These are phyloP conservation scores for Alternaria panax DNA, from an alignment of 2,329 filamentous ascomycete genomes.

Conservation along the genomic window DNA sequence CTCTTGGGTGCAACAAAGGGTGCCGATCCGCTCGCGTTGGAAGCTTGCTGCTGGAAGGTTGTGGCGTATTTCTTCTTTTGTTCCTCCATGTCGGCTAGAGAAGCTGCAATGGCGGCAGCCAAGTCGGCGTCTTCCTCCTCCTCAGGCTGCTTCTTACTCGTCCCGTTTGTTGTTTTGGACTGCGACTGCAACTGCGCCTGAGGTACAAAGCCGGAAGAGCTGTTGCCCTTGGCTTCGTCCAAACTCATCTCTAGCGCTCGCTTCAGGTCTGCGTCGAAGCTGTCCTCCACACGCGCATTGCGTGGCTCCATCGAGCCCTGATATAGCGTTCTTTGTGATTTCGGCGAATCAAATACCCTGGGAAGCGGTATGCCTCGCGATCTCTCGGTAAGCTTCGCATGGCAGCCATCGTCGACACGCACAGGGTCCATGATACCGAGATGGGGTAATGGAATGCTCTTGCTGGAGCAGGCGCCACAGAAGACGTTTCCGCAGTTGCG, in stretches of 20 bases:
- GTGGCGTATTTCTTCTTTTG: constrained; percentile 92
- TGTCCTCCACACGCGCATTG: constrained; percentile 84
- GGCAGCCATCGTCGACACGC: constrained; percentile 94
- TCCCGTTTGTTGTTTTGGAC: constrained; percentile 48
- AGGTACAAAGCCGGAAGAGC: constrained; percentile 73
- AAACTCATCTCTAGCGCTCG: constrained; percentile 95
- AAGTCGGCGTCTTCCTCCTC: constrained; percentile 93
- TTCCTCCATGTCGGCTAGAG: constrained; percentile 95
- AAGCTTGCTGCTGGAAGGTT: constrained; percentile 79
- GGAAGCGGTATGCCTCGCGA: constrained; percentile 55
- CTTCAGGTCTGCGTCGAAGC: constrained; percentile 94
- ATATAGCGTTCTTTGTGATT: constrained; percentile 66
- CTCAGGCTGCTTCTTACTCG: constrained; percentile 51
- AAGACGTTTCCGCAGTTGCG: constrained; percentile 98
- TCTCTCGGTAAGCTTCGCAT: constrained; percentile 85
- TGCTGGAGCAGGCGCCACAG: constrained; percentile 92
- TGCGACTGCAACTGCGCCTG: constrained; percentile 63
- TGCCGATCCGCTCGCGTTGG: constrained; percentile 57
- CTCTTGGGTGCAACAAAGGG: constrained; percentile 75
- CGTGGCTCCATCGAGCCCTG: constrained; percentile 87
- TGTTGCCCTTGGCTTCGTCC: constrained; percentile 84
- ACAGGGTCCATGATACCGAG: constrained; percentile 91
- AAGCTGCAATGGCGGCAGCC: constrained; percentile 93
- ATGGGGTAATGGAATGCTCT: constrained; percentile 86
- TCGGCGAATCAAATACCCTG: constrained; percentile 57